Evolutionary conservation across 768 basidiomycete genomes (phyloP).

Genomic region (Neoboletus brunneissimus): DNA sequence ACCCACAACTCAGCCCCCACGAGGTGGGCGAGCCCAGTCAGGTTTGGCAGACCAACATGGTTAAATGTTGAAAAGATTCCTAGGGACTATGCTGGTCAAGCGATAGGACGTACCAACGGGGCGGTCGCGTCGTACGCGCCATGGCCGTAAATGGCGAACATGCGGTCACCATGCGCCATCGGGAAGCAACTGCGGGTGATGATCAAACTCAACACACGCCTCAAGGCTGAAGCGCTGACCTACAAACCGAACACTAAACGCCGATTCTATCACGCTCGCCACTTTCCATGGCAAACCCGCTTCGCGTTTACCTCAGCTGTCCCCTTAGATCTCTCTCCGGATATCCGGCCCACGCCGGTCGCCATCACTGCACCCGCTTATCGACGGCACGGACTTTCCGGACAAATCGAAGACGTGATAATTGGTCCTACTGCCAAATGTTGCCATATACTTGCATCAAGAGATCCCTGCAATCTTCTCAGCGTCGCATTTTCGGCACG

Average conservation of each 20-base stretch:
- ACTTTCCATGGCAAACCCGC: conserved; percentile 10
- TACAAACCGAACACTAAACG: conserved; percentile 25
- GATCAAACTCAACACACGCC: conserved; percentile 27
- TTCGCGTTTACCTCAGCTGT: conserved; percentile 31
- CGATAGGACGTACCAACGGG: conserved; percentile 12
- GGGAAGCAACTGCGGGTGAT: conserved; percentile 24
- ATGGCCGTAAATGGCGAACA: conserved; percentile 35
- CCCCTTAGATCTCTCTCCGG: conserved; percentile 9
- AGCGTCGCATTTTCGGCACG: conserved; percentile 19
- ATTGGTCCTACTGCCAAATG: conserved; percentile 7
- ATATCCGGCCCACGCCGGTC: conserved; percentile 5
- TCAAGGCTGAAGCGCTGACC: conserved; percentile 25
- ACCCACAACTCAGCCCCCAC: background rate
- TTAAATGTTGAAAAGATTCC: conserved; percentile 3
- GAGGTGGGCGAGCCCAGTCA: background rate
- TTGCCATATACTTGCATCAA: conserved; percentile 3
- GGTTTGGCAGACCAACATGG: background rate
- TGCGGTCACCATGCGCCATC: conserved; percentile 34
- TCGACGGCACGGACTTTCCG: conserved; percentile 21
- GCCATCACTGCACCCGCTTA: conserved; percentile 17
- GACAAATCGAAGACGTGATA: conserved; percentile 35
- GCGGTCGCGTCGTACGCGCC: conserved; percentile 17
- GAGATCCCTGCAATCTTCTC: conserved; percentile 17
- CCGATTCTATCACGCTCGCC: conserved; percentile 22
- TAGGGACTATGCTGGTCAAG: conserved; percentile 9